Evolutionary conservation across 2,329 filamentous ascomycete genomes (phyloP), one percentile per base, ranked within the genome.

Genomic region (Chrysoporthe austroafricana): DNA sequence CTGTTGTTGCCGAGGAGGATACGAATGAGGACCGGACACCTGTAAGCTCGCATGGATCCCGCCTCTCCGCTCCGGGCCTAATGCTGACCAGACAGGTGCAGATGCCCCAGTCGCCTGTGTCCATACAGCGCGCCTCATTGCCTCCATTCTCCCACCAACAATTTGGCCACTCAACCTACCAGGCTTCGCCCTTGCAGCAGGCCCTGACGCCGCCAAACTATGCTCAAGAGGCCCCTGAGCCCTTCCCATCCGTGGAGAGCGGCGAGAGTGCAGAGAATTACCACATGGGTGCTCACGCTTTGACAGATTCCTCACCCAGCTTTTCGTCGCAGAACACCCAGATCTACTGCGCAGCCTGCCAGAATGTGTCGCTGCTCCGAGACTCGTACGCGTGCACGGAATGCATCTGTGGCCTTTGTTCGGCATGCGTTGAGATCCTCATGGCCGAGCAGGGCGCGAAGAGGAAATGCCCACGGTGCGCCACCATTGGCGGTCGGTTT

Each of bases 361-460:
- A 92, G 71, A 88, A 90, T 48, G 84, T 94, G 21, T 94, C 91
- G 63, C 82, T 90, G 13, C 82, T 98, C 36, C 90, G 89, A 74
- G 91, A 95, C 74, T 96, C 93, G 44, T 97, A 94, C 76, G 95
- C 95, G 32, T 98, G 95, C 78, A 97, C 94, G 1, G 94, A 97
- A 78, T 98, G 96, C 78, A 97, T 98, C 71, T 97, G 93, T 77
- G 95, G 94, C 18, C 86, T 98, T 62, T 98, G 96, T 78, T 88
- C 90, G 71, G 89, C 93, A 68, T 98, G 95, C 74, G 93, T 97
- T 67, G 91, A 94, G 74, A 88, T 92, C 44, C 83, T 95, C 66
- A 89, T 93, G 79, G 87, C 86, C 73, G 91, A 93, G 76, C 90
- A 93, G 76, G 89, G 91, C 62, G 91, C 91, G 14, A 82, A 91